Evolutionary conservation across 2,329 filamentous ascomycete species (phyloP).

Genomic region (Achaetomium macrosporum): DNA sequence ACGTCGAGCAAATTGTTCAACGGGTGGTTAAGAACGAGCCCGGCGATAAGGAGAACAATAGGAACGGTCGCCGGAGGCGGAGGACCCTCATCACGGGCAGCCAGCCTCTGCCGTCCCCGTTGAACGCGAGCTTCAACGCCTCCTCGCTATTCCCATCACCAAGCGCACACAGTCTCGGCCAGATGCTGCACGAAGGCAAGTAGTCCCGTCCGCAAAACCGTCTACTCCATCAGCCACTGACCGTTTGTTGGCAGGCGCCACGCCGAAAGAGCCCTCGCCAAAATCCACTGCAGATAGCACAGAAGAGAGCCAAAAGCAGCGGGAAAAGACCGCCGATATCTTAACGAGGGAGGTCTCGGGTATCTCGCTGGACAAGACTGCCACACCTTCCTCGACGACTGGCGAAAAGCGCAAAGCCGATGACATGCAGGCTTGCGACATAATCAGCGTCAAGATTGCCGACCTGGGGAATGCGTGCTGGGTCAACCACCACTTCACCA

Average conservation of each 20-base stretch:
- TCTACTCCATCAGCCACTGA: background rate
- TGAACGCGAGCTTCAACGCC: conserved; percentile 86
- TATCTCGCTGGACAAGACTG: conserved; percentile 79
- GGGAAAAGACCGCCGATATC: conserved; percentile 90
- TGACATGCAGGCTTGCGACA: conserved; percentile 54
- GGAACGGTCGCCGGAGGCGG: conserved; percentile 83
- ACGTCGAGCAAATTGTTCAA: conserved; percentile 97
- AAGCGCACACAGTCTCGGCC: conserved; percentile 70
- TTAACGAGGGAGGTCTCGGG: conserved; percentile 89
- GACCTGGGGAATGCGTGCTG: conserved; percentile 98
- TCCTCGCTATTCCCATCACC: conserved; percentile 62
- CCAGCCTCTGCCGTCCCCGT: conserved; percentile 88
- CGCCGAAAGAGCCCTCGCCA: conserved; percentile 40
- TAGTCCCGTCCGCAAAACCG: background rate
- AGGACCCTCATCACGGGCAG: conserved; percentile 95
- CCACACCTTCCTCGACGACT: conserved; percentile 40
- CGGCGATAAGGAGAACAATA: conserved; percentile 75
- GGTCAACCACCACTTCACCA: conserved; percentile 98
- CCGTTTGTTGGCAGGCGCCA: conserved; percentile 27
- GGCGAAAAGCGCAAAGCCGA: conserved; percentile 59
- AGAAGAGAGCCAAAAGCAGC: conserved; percentile 66
- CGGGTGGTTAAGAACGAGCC: conserved; percentile 82
- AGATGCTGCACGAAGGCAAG: conserved; percentile 76
- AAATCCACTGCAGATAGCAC: conserved; percentile 37
- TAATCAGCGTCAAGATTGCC: conserved; percentile 98